Evolutionary conservation across 768 basidiomycete species (phyloP), one percentile per base, ranked within the genome.

Genomic region (Mycena galericulata): DNA sequence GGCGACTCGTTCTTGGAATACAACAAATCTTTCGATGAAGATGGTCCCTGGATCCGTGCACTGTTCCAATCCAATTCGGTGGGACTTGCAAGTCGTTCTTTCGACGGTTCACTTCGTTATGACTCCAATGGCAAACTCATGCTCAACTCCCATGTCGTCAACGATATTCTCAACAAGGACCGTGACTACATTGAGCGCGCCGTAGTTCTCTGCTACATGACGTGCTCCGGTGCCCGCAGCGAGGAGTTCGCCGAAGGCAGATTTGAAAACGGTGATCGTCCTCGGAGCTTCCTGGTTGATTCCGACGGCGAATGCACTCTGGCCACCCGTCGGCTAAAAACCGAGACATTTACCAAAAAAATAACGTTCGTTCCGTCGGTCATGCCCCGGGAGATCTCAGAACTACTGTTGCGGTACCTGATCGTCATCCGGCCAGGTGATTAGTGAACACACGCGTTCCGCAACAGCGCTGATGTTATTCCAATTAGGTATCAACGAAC

Each of bases 401-500:
- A 51, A 15, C 49, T 51, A 18, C 49, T 29, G 49, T 20, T 51
- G 49, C 26, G 30, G 49, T 51, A 51, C 49, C 27, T 51, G 49
- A 51, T 51, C 27, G 49, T 51, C 49, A 51, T 51, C 49, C 49
- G 49, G 49, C 49, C 49, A 51, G 49, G 49, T 51, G 30, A 51
- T 29, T 51, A 51, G 30, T 51, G 27, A 51, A 32, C 49, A 32
- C 26, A 51, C 27, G 49, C 49, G 27, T 51, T 51, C 49, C 26
- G 18, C 30, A 29, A 51, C 49, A 51, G 49, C 49, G 27, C 49
- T 51, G 49, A 51, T 51, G 49, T 51, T 29, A 32, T 32, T 51
- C 49, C 49, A 51, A 51, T 32, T 51, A 51, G 49, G 49, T 32
- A 51, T 51, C 49, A 51, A 51, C 49, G 27, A 51, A 32, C 49